These are phyloP conservation scores for Chondrus crispus DNA, from an alignment of 23 red algal species.

Conservation along the genomic window DNA sequence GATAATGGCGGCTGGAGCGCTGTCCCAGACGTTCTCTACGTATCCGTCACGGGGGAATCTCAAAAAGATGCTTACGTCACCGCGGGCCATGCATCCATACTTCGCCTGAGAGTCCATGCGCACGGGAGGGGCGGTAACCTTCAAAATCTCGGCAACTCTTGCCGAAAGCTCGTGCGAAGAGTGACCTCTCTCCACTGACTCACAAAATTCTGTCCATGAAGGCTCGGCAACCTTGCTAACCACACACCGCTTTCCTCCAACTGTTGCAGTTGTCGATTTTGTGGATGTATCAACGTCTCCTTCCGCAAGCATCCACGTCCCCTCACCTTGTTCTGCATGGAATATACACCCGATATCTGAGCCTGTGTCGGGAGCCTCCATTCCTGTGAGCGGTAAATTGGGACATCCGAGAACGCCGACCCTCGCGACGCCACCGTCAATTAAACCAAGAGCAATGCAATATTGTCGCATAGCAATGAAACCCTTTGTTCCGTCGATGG, in stretches of 20 bases:
- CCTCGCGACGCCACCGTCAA: constrained; percentile 43
- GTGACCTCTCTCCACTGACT: constrained; percentile 83
- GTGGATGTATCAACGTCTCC: constrained; percentile 2
- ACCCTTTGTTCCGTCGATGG: constrained; percentile 95
- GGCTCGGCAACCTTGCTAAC: constrained; percentile 28
- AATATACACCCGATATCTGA: constrained; percentile 38
- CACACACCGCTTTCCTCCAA: not conserved
- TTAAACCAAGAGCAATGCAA: constrained; percentile 89
- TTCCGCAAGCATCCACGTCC: constrained; percentile 43
- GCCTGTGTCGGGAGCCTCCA: not conserved
- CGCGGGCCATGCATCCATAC: constrained; percentile 89
- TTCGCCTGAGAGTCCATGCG: constrained; percentile 90
- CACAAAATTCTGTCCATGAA: constrained; percentile 50
- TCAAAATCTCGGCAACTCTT: constrained; percentile 71
- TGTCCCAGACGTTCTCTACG: constrained; percentile 99
- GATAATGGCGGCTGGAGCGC: constrained; percentile 84
- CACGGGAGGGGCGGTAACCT: constrained; percentile 58
- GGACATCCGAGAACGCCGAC: constrained; percentile 95
- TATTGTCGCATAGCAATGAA: constrained; percentile 91
- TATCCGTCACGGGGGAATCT: constrained; percentile 87
- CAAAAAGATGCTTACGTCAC: constrained; percentile 85
- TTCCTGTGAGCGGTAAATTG: constrained; percentile 32
- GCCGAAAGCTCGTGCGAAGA: constrained; percentile 73
- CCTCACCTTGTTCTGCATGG: constrained; percentile 46
- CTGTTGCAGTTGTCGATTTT: not conserved